These are phyloP conservation scores for Coniochaeta pulveracea DNA, from an alignment of 2,329 filamentous ascomycete species.

Conservation along the genomic window DNA sequence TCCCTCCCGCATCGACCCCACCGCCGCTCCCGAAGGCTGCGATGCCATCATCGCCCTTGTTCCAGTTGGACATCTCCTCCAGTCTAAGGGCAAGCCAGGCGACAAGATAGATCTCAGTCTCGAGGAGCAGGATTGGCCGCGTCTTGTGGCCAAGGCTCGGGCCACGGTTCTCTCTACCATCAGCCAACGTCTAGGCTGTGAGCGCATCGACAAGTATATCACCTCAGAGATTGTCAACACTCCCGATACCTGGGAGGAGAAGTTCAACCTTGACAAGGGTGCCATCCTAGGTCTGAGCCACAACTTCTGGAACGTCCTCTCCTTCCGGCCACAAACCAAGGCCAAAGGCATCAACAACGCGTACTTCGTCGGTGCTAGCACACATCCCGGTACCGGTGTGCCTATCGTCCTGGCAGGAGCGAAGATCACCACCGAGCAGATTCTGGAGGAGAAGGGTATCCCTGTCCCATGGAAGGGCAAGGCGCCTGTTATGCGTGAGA, in stretches of 20 bases:
- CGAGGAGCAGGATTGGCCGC: slow-evolving; percentile 45
- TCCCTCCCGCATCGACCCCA: slow-evolving; percentile 55
- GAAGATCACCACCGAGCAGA: slow-evolving; percentile 40
- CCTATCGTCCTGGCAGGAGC: slow-evolving; percentile 62
- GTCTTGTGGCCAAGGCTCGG: slow-evolving; percentile 48
- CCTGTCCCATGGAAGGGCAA: slow-evolving; percentile 6
- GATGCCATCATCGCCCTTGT: slow-evolving; percentile 61
- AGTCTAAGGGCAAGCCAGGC: slow-evolving; percentile 23
- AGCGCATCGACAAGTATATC: slow-evolving; percentile 33
- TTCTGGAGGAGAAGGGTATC: slow-evolving; percentile 7
- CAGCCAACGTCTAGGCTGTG: slow-evolving; percentile 44
- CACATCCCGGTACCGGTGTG: slow-evolving; percentile 66
- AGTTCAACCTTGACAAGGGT: slow-evolving; percentile 65
- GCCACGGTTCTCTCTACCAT: slow-evolving; percentile 50
- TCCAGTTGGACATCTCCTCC: slow-evolving; percentile 57
- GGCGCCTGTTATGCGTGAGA: not conserved
- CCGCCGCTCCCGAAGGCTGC: slow-evolving; percentile 52
- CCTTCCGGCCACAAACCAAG: slow-evolving; percentile 50
- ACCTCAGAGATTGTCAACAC: slow-evolving; percentile 54
- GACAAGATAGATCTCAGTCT: slow-evolving; percentile 19
- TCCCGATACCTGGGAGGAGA: slow-evolving; percentile 50
- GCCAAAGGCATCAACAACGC: slow-evolving; percentile 36
- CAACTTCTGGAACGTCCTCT: slow-evolving; percentile 62
- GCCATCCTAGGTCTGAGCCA: slow-evolving; percentile 63
- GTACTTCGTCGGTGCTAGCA: slow-evolving; percentile 66